Conservation (phyloP, 495 filamentous ascomycete species). For the Emericellopsis terricola region DNA sequence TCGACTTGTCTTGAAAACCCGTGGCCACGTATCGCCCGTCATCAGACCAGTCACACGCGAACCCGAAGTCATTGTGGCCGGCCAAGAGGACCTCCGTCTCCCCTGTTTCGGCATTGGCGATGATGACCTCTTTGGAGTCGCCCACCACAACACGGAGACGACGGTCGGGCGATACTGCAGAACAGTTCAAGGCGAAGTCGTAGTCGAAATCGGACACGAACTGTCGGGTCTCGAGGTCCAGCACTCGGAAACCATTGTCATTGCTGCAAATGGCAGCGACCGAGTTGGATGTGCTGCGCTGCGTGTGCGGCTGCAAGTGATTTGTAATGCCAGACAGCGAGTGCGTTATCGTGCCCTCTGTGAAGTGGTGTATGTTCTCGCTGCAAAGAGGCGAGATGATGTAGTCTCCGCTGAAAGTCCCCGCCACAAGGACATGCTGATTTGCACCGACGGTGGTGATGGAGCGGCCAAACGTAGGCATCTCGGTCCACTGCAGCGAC, state of each 20-base stretch:
- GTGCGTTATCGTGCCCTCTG: constrained; percentile 47
- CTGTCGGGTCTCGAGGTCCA: constrained; percentile 53
- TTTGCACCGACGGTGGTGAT: constrained; percentile 50
- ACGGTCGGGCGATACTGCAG: constrained; percentile 58
- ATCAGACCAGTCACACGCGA: constrained; percentile 81
- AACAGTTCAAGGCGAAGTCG: constrained; percentile 64
- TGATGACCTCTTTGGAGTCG: constrained; percentile 17
- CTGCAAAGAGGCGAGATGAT: constrained; percentile 39
- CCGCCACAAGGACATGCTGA: constrained; percentile 54
- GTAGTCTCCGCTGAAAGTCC: constrained; percentile 72
- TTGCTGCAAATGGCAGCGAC: constrained; percentile 70
- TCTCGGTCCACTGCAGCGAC: constrained; percentile 45
- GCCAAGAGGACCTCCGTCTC: constrained; percentile 33
- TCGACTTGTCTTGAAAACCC: constrained; percentile 71
- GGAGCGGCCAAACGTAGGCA: constrained; percentile 13
- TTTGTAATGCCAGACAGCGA: constrained; percentile 67
- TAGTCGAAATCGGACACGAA: constrained; percentile 44
- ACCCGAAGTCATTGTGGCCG: constrained; percentile 68
- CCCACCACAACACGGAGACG: constrained; percentile 52
- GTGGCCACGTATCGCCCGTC: constrained; percentile 82
- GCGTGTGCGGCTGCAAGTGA: constrained; percentile 54
- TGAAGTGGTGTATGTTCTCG: constrained; percentile 20
- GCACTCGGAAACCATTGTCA: constrained; percentile 53
- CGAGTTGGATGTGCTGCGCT: constrained; percentile 40
- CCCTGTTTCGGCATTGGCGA: constrained; percentile 21